These are phyloP conservation scores for Talaromyces rugulosus DNA, from an alignment of 2,329 filamentous ascomycete genomes.

Conservation along the genomic window DNA sequence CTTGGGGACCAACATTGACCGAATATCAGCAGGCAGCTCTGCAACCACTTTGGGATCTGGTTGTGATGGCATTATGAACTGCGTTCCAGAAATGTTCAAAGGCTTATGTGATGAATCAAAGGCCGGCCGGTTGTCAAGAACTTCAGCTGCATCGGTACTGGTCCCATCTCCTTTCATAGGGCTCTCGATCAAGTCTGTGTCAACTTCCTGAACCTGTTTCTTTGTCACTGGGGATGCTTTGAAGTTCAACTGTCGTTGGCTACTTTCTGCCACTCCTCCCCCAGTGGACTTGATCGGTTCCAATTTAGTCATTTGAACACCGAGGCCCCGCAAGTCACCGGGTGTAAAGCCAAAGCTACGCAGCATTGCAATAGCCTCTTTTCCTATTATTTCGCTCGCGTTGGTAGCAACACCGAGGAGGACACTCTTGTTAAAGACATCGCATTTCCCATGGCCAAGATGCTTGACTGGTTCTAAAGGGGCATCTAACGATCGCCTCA, in stretches of 20 bases:
- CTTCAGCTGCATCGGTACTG: slow-evolving; percentile 20
- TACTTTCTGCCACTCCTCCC: slow-evolving; percentile 59
- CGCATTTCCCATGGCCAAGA: slow-evolving; percentile 90
- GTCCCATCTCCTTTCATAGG: slow-evolving; percentile 32
- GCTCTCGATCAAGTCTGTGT: slow-evolving; percentile 49
- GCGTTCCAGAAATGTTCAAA: slow-evolving; percentile 77
- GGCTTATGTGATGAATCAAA: slow-evolving; percentile 51
- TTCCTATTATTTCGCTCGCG: slow-evolving; percentile 64
- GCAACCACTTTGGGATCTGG: slow-evolving; percentile 76
- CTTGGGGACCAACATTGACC: slow-evolving; percentile 66
- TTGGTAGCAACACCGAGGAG: slow-evolving; percentile 82
- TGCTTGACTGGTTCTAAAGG: slow-evolving; percentile 90
- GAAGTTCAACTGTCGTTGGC: slow-evolving; percentile 76
- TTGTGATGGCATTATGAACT: slow-evolving; percentile 82
- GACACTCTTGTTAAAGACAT: slow-evolving; percentile 85
- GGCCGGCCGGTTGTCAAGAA: slow-evolving; percentile 25
- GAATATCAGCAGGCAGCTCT: slow-evolving; percentile 79
- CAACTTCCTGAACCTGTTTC: slow-evolving; percentile 21
- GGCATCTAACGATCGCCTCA: slow-evolving; percentile 80
- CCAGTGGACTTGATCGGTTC: slow-evolving; percentile 65
- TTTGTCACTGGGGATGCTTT: slow-evolving; percentile 39
- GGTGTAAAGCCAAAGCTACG: slow-evolving; percentile 79
- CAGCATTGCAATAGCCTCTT: slow-evolving; percentile 80
- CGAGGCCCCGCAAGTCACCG: slow-evolving; percentile 87
- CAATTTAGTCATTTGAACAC: slow-evolving; percentile 89